phyloP scores from a whole-genome alignment of 1,284 basidiomycete genomes.

The Earliella scabrosa region DNA sequence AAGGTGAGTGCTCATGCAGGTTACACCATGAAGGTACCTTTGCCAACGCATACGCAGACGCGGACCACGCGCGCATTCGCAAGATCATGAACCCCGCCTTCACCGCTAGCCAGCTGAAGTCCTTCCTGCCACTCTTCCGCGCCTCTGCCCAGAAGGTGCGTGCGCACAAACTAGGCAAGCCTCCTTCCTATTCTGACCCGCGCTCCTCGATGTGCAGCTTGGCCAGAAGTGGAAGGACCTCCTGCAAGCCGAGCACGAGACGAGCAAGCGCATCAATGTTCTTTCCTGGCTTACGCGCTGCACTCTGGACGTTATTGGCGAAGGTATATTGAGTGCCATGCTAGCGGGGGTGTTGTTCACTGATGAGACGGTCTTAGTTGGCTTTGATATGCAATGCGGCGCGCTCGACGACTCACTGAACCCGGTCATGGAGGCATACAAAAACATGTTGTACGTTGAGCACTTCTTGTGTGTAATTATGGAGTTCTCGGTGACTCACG shows the following conservation, averaged over 20 bases:
- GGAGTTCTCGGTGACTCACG: too few relatives aligned
- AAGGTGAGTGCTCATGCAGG: conserved; percentile 33
- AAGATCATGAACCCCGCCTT: conserved; percentile 49
- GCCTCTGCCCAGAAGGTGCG: conserved; percentile 46
- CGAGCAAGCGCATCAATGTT: conserved; percentile 37
- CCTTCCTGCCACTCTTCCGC: conserved; percentile 52
- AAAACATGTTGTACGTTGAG: conserved; percentile 40
- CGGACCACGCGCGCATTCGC: conserved; percentile 44
- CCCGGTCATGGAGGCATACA: conserved; percentile 34
- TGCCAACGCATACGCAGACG: conserved; percentile 32
- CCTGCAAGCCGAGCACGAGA: not conserved
- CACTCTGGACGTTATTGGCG: conserved; percentile 55
- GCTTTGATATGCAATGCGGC: conserved; percentile 31
- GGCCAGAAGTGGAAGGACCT: conserved; percentile 30
- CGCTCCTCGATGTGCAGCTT: conserved; percentile 11
- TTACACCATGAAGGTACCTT: not conserved
- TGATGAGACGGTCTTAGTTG: conserved; percentile 21
- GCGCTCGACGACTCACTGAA: conserved; percentile 32
- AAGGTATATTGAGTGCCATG: conserved; percentile 17
- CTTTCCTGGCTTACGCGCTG: conserved; percentile 44
- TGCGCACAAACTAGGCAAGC: not conserved
- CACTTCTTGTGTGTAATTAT: too few relatives aligned
- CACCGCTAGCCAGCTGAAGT: conserved; percentile 46
- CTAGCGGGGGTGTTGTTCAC: conserved; percentile 27
- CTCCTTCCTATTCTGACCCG: not conserved